Evolutionary conservation across 176 grass and related monocot genomes (phyloP).

Genomic region (Oryza glaberrima): DNA sequence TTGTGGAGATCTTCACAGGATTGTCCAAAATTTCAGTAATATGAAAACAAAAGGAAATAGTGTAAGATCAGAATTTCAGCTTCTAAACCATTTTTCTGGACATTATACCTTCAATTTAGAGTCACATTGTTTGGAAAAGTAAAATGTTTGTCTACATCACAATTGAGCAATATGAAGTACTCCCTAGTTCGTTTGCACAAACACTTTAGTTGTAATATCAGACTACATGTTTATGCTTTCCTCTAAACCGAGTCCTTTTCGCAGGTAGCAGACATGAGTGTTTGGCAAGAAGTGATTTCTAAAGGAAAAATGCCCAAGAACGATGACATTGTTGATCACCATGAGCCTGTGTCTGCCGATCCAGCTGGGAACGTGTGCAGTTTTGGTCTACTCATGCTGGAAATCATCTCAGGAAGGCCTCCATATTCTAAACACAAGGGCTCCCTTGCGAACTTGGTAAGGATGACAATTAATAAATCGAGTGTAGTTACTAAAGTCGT

Average conservation of each 20-base stretch:
- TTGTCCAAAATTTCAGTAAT: background rate
- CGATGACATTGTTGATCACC: constrained; percentile 44
- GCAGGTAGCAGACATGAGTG: constrained; percentile 76
- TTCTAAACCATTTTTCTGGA: constrained; percentile 20
- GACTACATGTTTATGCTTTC: background rate
- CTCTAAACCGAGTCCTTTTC: constrained; percentile 28
- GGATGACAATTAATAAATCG: background rate
- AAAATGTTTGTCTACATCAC: background rate
- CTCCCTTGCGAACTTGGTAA: constrained; percentile 78
- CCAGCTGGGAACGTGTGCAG: constrained; percentile 85
- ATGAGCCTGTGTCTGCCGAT: constrained; percentile 58
- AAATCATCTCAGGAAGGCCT: constrained; percentile 92
- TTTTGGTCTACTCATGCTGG: constrained; percentile 88
- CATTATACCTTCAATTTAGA: constrained; percentile 30
- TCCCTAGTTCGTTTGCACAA: background rate
- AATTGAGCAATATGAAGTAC: constrained; percentile 14
- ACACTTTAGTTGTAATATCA: constrained; percentile 17
- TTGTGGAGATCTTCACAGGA: background rate
- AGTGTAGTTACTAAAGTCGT: constrained; percentile 30
- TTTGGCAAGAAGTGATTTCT: constrained; percentile 75
- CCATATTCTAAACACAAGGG: constrained; percentile 65
- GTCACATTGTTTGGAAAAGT: constrained; percentile 12
- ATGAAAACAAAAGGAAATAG: background rate
- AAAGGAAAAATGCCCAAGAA: constrained; percentile 60
- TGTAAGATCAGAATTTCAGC: background rate